Base-by-base conservation (phyloP, 305 asterid species). In the Fraxinus ornus region DNA sequence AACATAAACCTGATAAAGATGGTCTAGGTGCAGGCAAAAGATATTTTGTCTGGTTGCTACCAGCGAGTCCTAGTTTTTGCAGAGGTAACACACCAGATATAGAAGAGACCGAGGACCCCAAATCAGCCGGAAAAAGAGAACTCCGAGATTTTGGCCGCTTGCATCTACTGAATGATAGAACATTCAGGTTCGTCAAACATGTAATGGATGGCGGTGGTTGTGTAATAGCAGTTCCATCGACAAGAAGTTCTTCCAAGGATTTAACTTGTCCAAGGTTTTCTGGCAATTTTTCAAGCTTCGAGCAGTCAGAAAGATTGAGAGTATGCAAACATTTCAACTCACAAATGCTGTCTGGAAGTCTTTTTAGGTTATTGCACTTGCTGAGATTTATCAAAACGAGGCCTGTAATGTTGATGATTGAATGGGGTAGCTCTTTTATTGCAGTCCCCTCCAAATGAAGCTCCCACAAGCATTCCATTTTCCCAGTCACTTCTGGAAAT, bases 141-240 rank as follows among this genome's bases (percentile, higher is more conserved):
- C 24, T 41, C 80, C 80, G 71, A 62, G 77, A 47, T 36, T 70
- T 57, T 52, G 55, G 35, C 10, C 74, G 72, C 24, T 75, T 79
- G 57, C 83, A 83, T 76, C 83, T 60, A 33, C 75, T 74, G 47
- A 83, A 79, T 22, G 86, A 79, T 79, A 83, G 64, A 26, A 3
- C 64, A 66, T 41, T 83, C 60, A 83, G 83, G 76, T 74, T 83
- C 37, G 74, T 74, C 32, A 83, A 37, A 5, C 41, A 68, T 3
- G 55, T 33, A 71, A 82, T 75, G 9, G 84, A 81, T 5, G 80
- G 55, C 22, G 75, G 84, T 44, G 57, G 70, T 35, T 52, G 22
- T 21, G 13, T 32, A 17, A 79, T 79, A 35, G 80, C 41, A 57
- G 83, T 83, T 22, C 47, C 71, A 0, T 83, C 64, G 0, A 66